Evolutionary conservation across 73 alveolate genomes (phyloP).

Genomic region (Paramecium tetraurelia): DNA sequence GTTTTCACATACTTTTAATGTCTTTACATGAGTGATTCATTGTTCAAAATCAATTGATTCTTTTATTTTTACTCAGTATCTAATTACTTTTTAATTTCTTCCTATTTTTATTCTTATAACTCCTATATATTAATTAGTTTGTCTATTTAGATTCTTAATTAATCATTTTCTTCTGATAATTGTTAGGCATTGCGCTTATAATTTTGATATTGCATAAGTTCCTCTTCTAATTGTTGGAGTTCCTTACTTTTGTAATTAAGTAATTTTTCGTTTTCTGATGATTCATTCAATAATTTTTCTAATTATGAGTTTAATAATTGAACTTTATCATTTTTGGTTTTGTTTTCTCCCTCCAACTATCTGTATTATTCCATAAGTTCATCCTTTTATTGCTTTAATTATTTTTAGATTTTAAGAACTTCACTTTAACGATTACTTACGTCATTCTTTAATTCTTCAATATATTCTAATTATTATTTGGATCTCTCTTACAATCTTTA

Average conservation of each 20-base stretch:
- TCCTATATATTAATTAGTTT: not conserved
- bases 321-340: conserved; percentile 33
- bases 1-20: conserved; percentile 16
- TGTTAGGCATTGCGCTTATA: not conserved
- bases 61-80: not conserved
- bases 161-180: conserved; percentile 33
- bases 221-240: conserved; percentile 3
- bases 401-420: not conserved
- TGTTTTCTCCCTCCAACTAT: not conserved
- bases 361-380: not conserved
- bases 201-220: not conserved
- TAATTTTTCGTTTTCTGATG: not conserved
- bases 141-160: conserved; percentile 7
- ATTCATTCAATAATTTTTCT: conserved; percentile 36
- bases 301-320: not conserved
- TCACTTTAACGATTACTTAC: not conserved
- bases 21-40: conserved; percentile 1
- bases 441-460: conserved; percentile 41
- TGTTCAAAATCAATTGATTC: not conserved
- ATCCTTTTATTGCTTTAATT: conserved; percentile 31
- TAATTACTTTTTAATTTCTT: not conserved
- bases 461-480: conserved; percentile 1
- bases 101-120: not conserved
- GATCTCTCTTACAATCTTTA: conserved; percentile 36
- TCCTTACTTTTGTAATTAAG: not conserved